Percentiles rank a stretch among this genome's conserved stretches.
Evolutionary conservation across 2,329 filamentous ascomycete species (phyloP).

Genomic region (Cladophialophora chaetospira): DNA sequence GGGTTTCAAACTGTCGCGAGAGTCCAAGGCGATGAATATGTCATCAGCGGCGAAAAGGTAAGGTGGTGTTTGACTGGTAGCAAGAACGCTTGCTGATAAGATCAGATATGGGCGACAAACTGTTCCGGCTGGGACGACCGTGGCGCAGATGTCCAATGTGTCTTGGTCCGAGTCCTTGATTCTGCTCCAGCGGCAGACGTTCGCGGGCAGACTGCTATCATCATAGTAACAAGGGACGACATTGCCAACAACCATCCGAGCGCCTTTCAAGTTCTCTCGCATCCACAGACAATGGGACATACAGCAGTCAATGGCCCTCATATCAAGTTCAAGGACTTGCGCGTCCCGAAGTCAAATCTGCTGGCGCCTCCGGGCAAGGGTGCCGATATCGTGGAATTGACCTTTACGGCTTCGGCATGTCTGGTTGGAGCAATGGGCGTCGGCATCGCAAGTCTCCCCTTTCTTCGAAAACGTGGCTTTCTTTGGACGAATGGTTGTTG

Average conservation of each 20-base stretch:
- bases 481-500: no score
- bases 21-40: constrained; percentile 53
- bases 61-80: not conserved
- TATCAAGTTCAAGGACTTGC: constrained; percentile 50
- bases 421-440: constrained; percentile 59
- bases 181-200: constrained; percentile 34
- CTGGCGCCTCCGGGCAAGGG: constrained; percentile 50
- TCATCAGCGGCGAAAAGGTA: constrained; percentile 58
- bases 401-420: constrained; percentile 51
- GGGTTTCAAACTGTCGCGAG: constrained; percentile 55
- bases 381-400: constrained; percentile 45
- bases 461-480: no score
- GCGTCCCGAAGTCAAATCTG: constrained; percentile 51
- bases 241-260: constrained; percentile 48
- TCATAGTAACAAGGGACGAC: constrained; percentile 53
- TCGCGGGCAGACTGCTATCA: constrained; percentile 48
- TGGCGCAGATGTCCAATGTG: constrained; percentile 56
- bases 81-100: not conserved
- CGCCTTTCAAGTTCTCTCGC: constrained; percentile 51
- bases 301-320: constrained; percentile 54
- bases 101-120: constrained; percentile 58
- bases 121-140: constrained; percentile 56
- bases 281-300: constrained; percentile 51
- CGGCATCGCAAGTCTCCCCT: no score
- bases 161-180: constrained; percentile 51